Conservation (phyloP, 768 basidiomycete species). For the Agrocybe pediades region DNA sequence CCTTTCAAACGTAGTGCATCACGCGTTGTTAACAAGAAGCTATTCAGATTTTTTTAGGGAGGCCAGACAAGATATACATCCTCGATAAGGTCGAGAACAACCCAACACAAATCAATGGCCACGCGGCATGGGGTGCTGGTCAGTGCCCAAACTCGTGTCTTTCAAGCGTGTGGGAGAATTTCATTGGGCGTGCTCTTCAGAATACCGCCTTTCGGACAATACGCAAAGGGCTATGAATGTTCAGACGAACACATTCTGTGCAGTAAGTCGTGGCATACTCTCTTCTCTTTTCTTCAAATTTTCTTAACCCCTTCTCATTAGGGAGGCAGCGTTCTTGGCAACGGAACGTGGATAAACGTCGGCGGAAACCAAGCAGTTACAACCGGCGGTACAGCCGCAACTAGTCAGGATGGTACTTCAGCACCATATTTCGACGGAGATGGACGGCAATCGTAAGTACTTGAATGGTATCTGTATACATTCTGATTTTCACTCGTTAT, state of each 20-base stretch:
- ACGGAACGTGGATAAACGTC: conserved; percentile 80
- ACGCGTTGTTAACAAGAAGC: neutral
- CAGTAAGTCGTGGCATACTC: too few species aligned
- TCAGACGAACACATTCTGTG: conserved; percentile 79
- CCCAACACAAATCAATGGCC: conserved; percentile 58
- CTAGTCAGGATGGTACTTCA: conserved; percentile 43
- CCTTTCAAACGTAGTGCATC: neutral
- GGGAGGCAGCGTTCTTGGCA: conserved; percentile 62
- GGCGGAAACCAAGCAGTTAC: conserved; percentile 75
- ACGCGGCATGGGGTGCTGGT: conserved; percentile 75
- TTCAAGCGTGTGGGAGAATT: neutral
- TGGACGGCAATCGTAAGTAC: conserved; percentile 55
- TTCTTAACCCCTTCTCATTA: conserved; percentile 9
- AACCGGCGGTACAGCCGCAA: conserved; percentile 50
- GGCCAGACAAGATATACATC: conserved; percentile 49
- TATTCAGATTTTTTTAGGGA: conserved; percentile 48
- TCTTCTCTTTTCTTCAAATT: neutral
- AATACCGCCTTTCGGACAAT: conserved; percentile 58
- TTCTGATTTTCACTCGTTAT: neutral
- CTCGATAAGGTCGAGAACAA: conserved; percentile 83
- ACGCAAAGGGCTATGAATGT: conserved; percentile 72
- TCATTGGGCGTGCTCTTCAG: conserved; percentile 29
- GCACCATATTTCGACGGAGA: conserved; percentile 59
- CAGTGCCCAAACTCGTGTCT: conserved; percentile 7
- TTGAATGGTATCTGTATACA: neutral